Conservation (phyloP, 805 yeast genomes). For the Candida boidinii region DNA sequence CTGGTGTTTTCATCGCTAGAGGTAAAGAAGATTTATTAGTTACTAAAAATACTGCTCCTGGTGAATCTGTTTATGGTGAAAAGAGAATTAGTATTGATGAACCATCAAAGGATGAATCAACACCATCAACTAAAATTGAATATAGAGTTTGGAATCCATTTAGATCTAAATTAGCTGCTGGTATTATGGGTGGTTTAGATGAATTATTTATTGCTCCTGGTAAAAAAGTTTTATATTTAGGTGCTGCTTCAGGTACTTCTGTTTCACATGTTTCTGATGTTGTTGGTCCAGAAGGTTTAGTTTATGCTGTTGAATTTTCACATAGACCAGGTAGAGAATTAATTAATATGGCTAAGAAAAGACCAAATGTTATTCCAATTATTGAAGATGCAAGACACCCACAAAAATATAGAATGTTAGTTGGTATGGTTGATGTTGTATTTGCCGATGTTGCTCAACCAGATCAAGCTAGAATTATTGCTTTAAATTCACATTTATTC, state of each 20-base stretch:
- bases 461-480: conserved; percentile 99
- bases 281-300: conserved; percentile 98
- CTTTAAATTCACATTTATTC: conserved; percentile 96
- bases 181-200: conserved; percentile 99
- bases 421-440: conserved; percentile 98
- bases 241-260: conserved; percentile 99
- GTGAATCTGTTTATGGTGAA: conserved; percentile 98
- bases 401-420: conserved; percentile 97
- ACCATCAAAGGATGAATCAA: conserved; percentile 81
- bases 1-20: conserved; percentile 98
- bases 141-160: conserved; percentile 99
- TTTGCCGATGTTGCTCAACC: conserved; percentile 99
- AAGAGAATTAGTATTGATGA: conserved; percentile 92
- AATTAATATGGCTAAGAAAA: conserved; percentile 99
- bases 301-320: conserved; percentile 97
- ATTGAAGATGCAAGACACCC: conserved; percentile 99
- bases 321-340: conserved; percentile 99
- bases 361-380: conserved; percentile 98
- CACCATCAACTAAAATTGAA: conserved; percentile 88
- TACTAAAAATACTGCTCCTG: conserved; percentile 95
- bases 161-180: conserved; percentile 99
- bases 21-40: conserved; percentile 98
- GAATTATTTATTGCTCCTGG: conserved; percentile 97
- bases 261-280: conserved; percentile 97
- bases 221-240: conserved; percentile 91